Base-by-base conservation (phyloP, 1,139 yeast species). In the Saccharomyces hybrid region DNA sequence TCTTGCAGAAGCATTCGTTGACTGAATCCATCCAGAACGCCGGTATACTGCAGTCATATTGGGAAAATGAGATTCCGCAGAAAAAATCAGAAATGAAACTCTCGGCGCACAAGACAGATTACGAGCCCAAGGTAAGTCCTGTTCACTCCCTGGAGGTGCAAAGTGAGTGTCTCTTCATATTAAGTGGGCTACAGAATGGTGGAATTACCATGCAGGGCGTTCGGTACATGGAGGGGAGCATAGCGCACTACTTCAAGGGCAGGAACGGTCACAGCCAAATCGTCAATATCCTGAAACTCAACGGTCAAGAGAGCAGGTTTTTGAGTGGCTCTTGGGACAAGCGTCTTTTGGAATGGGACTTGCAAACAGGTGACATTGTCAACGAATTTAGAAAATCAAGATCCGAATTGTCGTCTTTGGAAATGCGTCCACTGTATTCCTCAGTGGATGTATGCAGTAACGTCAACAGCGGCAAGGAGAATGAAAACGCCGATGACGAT, bases 51-150 rank as follows among this genome's bases (percentile, higher is more conserved):
- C 71, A 80, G 32, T 85, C 95, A 0, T 93, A 89, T 71, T 93
- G 98, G 97, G 98, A 91, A 66, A 95, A 93, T 69, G 99, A 91
- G 70, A 88, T 89, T 65, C 97, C 97, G 0, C 74, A 81, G 58
- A 65, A 66, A 63, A 61, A 77, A 74, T 72, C 82, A 74, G 61
- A 79, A 69, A 67, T 69, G 41, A 72, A 73, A 54, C 57, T 71
- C 61, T 54, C 59, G 1, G 65, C 66, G 48, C 72, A 70, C 31
- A 70, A 75, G 2, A 81, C 80, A 4, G 57, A 74, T 50, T 86
- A 84, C 67, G 88, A 83, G 58, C 91, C 91, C 1, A 73, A 75
- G 53, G 72, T 83, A 6, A 87, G 93, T 42, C 97, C 98, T 0
- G 97, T 91, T 0, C 87, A 89, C 68, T 82, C 97, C 0, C 70